Evolutionary conservation across 1,284 basidiomycete genomes (phyloP), one percentile per base, ranked within the genome.

Genomic region (Ustilago trichophora): DNA sequence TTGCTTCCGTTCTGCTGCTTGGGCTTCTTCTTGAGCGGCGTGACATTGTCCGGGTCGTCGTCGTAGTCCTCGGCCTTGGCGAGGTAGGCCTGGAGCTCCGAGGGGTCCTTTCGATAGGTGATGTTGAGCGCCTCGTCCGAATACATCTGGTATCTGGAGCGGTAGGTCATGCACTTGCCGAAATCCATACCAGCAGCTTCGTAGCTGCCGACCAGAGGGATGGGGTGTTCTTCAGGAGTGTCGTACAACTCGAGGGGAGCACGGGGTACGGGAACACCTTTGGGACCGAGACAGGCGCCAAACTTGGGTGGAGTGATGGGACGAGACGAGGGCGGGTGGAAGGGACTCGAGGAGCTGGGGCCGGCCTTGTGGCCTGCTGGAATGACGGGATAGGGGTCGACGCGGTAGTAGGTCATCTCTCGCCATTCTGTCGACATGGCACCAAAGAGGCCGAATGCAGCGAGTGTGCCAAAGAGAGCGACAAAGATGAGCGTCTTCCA

Each of bases 41-140:
- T 65, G 56, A 77, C 72, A 18, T 80, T 77, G 51, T 80, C 78
- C 22, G 77, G 75, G 42, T 80, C 78, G 27, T 75, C 73, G 42
- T 80, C 78, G 52, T 77, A 79, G 52, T 75, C 73, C 41, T 75
- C 68, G n/a, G 48, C 47, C 43, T 67, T 66, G 22, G 55, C 55
- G 21, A 63, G 36, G 32, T 58, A 58, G 24, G 46, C 31, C 25
- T 71, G 63, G 48, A 77, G 75, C 58, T 75, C 66, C 32, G 73
- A 72, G 3, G 68, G 46, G 33, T 76, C 74, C 27, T 68, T 53
- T n/a, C 79, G 72, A 48, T 81, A 81, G 25, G 72, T 75, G 69
- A 81, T 78, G 52, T 69, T 72, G 37, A 81, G 75, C n/a, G 78
- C 78, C 40, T 80, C 67, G 59, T 81, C 79, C 24, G 78, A 75